Evolutionary conservation across 2,329 filamentous ascomycete species (phyloP).

Genomic region (Colletotrichum destructivum): DNA sequence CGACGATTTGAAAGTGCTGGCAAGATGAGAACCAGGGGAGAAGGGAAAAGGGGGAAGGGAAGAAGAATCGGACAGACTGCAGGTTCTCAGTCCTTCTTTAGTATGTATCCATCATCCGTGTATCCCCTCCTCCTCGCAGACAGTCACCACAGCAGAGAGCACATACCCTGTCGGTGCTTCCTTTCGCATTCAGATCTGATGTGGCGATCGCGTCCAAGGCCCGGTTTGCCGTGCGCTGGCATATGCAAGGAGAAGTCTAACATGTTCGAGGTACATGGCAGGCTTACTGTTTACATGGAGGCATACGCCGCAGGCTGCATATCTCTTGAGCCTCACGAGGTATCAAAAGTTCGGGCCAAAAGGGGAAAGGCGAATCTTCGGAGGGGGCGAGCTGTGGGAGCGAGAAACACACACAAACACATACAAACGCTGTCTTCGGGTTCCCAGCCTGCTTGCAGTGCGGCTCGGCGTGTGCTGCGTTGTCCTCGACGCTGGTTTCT

Average conservation of each 20-base stretch:
- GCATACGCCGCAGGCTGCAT: constrained; percentile 21
- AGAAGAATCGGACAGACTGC: not conserved
- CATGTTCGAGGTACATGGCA: constrained; percentile 35
- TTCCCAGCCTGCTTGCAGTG: constrained; percentile 16
- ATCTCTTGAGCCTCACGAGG: constrained; percentile 18
- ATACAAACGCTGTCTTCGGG: not conserved
- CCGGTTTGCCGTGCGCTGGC: constrained; percentile 38
- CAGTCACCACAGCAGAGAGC: not conserved
- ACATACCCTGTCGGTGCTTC: constrained; percentile 23
- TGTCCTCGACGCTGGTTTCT: constrained; percentile 25
- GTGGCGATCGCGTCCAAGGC: constrained; percentile 25
- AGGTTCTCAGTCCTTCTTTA: constrained; percentile 38
- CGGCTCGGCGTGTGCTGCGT: constrained; percentile 22
- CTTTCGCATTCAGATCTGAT: not conserved
- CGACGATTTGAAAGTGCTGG: constrained; percentile 6
- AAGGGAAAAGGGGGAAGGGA: too few relatives aligned
- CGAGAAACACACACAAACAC: too few relatives aligned
- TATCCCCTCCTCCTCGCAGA: too few relatives aligned
- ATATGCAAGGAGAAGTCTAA: constrained; percentile 23
- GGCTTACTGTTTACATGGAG: constrained; percentile 8
- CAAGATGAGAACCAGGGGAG: not conserved
- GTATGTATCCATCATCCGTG: constrained; percentile 14
- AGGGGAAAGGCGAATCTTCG: constrained; percentile 6
- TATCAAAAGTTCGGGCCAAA: constrained; percentile 28
- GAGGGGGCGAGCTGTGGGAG: not conserved